These are phyloP conservation scores for Lipomyces sp. DNA, from an alignment of 805 yeast species.

Conservation along the genomic window DNA sequence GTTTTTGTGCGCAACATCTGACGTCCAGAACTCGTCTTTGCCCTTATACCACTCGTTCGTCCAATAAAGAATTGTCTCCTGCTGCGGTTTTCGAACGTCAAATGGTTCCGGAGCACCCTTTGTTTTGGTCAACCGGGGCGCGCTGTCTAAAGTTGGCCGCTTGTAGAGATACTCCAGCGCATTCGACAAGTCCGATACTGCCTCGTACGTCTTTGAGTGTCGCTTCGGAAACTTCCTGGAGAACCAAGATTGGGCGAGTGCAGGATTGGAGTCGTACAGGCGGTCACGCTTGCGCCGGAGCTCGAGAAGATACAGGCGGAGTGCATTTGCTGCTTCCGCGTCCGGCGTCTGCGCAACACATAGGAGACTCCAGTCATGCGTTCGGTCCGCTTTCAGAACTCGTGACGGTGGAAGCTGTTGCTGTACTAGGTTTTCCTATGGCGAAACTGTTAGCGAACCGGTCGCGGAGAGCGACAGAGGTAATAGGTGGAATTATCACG, in stretches of 20 bases:
- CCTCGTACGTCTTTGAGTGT: conserved; percentile 19
- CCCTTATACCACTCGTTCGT: conserved; percentile 27
- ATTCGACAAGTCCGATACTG: conserved; percentile 25
- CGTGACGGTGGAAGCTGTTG: conserved; percentile 16
- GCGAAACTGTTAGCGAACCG: not conserved
- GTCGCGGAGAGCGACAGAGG: not conserved
- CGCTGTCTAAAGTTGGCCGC: conserved; percentile 7
- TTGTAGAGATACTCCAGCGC: conserved; percentile 25
- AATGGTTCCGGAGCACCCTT: conserved; percentile 10
- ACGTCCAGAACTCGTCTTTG: conserved; percentile 15
- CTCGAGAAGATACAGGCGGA: conserved; percentile 16
- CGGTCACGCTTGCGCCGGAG: conserved; percentile 25
- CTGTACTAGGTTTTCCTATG: conserved; percentile 15
- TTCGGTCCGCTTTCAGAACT: conserved; percentile 12
- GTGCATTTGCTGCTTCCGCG: conserved; percentile 1
- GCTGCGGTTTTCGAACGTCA: conserved; percentile 21
- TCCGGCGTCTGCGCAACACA: conserved; percentile 25
- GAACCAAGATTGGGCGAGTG: conserved; percentile 11
- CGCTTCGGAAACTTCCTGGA: conserved; percentile 21
- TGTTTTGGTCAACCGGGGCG: not conserved
- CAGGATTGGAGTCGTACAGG: conserved; percentile 10
- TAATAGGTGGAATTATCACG: not conserved
- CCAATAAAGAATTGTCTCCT: conserved; percentile 19
- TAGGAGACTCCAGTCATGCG: conserved; percentile 25
- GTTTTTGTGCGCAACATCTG: conserved; percentile 14